Conservation (phyloP, 768 basidiomycete genomes). For the Albatrellus ellisii region DNA sequence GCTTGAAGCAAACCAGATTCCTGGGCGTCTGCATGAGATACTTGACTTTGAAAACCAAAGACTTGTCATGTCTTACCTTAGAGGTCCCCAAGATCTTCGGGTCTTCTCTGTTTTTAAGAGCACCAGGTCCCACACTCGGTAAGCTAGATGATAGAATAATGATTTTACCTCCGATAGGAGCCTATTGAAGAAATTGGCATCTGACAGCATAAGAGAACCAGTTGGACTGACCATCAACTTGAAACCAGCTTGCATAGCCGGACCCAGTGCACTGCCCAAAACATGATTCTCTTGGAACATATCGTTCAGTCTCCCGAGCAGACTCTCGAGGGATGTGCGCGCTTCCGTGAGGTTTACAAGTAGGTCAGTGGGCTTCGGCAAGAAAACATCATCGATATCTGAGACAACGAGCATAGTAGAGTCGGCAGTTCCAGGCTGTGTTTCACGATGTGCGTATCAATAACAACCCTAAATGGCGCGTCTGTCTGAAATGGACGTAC, state of each 20-base stretch:
- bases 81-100: constrained; percentile 90
- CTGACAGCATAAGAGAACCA: neutral
- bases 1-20: constrained; percentile 89
- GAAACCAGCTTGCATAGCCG: constrained; percentile 90
- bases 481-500: constrained; percentile 27
- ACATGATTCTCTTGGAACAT: constrained; percentile 98
- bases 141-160: constrained; percentile 75
- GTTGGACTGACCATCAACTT: constrained; percentile 65
- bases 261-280: constrained; percentile 88
- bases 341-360: constrained; percentile 88
- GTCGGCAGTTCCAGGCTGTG: constrained; percentile 64
- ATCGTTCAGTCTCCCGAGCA: constrained; percentile 76
- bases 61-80: constrained; percentile 38
- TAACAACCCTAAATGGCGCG: neutral
- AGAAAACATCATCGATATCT: constrained; percentile 93
- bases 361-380: constrained; percentile 94
- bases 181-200: constrained; percentile 26
- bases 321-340: constrained; percentile 61
- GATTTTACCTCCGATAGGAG: constrained; percentile 91
- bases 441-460: neutral
- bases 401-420: constrained; percentile 95
- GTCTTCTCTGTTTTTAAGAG: constrained; percentile 93
- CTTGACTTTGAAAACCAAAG: neutral
- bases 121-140: constrained; percentile 80
- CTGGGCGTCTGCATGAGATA: too few species aligned